Percentiles rank a stretch among this genome's conserved stretches.
Evolutionary conservation across 1,284 basidiomycete species (phyloP).

Genomic region (Leucoagaricus sp.): DNA sequence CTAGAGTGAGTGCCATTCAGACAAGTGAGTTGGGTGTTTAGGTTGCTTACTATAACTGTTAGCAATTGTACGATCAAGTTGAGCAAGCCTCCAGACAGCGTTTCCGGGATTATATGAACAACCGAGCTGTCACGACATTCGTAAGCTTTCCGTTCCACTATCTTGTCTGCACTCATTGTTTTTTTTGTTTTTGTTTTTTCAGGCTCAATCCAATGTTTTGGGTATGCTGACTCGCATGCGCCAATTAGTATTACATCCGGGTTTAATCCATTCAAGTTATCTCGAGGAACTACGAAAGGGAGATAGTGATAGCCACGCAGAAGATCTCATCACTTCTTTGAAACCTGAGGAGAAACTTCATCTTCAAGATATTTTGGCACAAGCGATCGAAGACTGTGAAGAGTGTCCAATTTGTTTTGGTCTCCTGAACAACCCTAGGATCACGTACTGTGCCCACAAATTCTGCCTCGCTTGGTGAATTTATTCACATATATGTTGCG

Average conservation of each 20-base stretch:
- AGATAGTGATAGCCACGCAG: slow-evolving; percentile 17
- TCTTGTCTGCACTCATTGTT: slow-evolving; percentile 11
- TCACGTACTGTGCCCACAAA: slow-evolving; percentile 77
- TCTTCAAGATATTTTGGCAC: slow-evolving; percentile 65
- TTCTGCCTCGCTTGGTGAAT: slow-evolving; percentile 76
- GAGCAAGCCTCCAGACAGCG: slow-evolving; percentile 63
- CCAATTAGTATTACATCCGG: slow-evolving; percentile 82
- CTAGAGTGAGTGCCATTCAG: slow-evolving; percentile 50
- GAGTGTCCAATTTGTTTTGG: slow-evolving; percentile 84
- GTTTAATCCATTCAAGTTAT: slow-evolving; percentile 76
- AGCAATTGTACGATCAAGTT: slow-evolving; percentile 78
- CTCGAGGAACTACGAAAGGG: slow-evolving; percentile 61
- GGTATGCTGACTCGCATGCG: slow-evolving; percentile 87
- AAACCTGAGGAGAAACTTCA: slow-evolving; percentile 52
- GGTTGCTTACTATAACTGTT: neutral
- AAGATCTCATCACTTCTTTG: slow-evolving; percentile 30
- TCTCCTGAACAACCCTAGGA: slow-evolving; percentile 66
- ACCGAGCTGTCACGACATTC: slow-evolving; percentile 37
- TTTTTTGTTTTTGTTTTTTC: neutral
- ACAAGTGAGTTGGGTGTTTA: neutral
- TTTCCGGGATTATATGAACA: slow-evolving; percentile 59
- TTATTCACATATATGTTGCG: neutral
- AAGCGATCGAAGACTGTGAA: slow-evolving; percentile 79
- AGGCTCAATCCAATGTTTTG: slow-evolving; percentile 73
- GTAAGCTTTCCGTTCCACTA: too few species aligned